Base-by-base conservation (phyloP, 2,329 filamentous ascomycete species). In the Cytospora schulzeri region DNA sequence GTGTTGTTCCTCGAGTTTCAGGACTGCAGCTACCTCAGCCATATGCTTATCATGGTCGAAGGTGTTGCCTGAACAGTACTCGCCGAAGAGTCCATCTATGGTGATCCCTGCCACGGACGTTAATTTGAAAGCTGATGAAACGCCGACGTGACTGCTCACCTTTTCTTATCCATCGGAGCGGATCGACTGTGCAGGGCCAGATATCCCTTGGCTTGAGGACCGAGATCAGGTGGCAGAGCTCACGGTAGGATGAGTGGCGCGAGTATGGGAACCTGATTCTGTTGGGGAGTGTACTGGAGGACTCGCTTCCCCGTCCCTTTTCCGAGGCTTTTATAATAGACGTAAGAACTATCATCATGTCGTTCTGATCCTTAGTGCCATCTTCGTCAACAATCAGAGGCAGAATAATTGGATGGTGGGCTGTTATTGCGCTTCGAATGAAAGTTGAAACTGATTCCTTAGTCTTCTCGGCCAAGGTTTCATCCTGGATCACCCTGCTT, bases 241-340 rank as follows among this genome's bases (percentile, higher is more conserved):
- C 94, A 0, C 81, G 79, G 66, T 95, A 94, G 0, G 92, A 96
- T 0, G 94, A 96, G 75, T 98, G 94, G 1, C 94, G 85, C 0
- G 94, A 94, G 72, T 93, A 97, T 0, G 93, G 91, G 69, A 97
- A 97, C 0, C 73, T 77, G 3, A 88, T 85, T 0, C 71, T 71
- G 15, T 70, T 77, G 0, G 82, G 77, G 2, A 85, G 71, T 0
- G 41, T 12, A 1, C 63, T 63, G 1, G 53, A 4, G 6, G 69
- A 62, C 12, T 69, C 70, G 33, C 41, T 55, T 24, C 62, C 59
- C 22, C 65, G 59, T 15, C 48, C 28, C 17, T 22, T 51, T 22
- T 45, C 28, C 4, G 65, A 48, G 7, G 51, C 55, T 15, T 64
- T 57, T 2, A 60, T n/a, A 12, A 67, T 56, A 31, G 62, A 67